These are phyloP conservation scores for Salix viminalis DNA, from an alignment of 345 rosid genomes.

Conservation along the genomic window DNA sequence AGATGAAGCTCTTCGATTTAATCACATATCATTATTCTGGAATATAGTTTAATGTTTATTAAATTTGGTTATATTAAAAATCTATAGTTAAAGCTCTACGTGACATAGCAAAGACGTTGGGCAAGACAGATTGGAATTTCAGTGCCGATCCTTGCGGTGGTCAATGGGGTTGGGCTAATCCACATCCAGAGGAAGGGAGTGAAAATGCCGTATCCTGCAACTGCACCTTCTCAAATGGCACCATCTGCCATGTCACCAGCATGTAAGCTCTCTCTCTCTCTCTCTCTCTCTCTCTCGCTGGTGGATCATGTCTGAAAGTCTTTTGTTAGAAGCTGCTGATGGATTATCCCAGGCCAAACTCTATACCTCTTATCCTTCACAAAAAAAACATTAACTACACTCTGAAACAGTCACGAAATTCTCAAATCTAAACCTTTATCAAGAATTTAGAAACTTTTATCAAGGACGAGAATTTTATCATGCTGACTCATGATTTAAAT, in stretches of 20 bases:
- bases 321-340: too few relatives aligned
- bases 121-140: constrained; percentile 19
- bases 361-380: too few relatives aligned
- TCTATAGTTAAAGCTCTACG: constrained; percentile 2
- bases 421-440: too few relatives aligned
- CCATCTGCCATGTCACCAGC: constrained; percentile 18
- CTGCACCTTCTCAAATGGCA: constrained; percentile 7
- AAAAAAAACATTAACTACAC: too few relatives aligned
- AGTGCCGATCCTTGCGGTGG: constrained; percentile 16
- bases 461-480: too few relatives aligned
- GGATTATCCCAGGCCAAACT: not conserved
- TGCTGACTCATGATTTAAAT: too few relatives aligned
- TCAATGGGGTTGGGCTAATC: constrained; percentile 5
- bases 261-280: constrained; percentile 11
- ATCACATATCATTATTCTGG: not conserved
- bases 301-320: too few relatives aligned
- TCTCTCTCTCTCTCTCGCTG: not conserved
- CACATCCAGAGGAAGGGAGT: not conserved
- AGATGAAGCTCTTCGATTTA: not conserved
- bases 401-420: too few relatives aligned
- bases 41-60: too few relatives aligned
- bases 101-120: constrained; percentile 11
- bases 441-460: too few relatives aligned
- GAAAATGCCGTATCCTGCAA: constrained; percentile 4
- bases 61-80: too few relatives aligned